Evolutionary conservation across 306 rosid genomes (phyloP), one percentile per base, ranked within the genome.

Genomic region (Hippophae gyantsensis): DNA sequence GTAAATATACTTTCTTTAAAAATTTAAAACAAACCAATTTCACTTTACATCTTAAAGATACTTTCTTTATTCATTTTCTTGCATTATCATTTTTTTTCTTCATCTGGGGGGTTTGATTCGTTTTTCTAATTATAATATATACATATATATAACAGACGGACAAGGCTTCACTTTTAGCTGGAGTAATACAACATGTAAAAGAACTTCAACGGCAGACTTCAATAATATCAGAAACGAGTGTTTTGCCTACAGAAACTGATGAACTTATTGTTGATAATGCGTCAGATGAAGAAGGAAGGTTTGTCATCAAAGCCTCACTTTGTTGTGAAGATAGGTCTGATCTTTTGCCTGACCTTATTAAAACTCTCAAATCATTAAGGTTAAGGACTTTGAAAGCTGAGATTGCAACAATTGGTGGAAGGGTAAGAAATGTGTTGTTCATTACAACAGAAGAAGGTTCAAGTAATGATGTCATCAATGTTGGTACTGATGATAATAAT

Each of bases 311-410:
- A 54, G 97, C 93, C 49, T 89, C 97, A 0, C 62, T 89, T 38
- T 89, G 97, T 63, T 89, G 97, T 25, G 97, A 89, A 50, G 97
- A 89, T 27, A 68, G 97, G 64, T 70, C 93, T 0, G 97, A 89
- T 74, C 89, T 89, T 47, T 55, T 89, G 61, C 88, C 95, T 0
- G 95, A 89, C 56, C 87, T 89, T 44, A 86, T 84, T 72, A 82
- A 84, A 27, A 78, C 97, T 9, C 38, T 89, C 11, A 89, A 89
- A 57, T 79, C 75, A 0, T 64, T 89, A 13, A 80, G 77, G 50
- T 32, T 89, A 8, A 80, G 79, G 66, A 86, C 97, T 27, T 74
- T 89, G 6, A 89, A 80, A 56, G 97, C 97, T 0, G 97, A 89
- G 80, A 84, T 89, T 59, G 78, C 93, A 0, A 84, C 97, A 1